Conservation (phyloP, 257 asterid species). For the Salvia rosmarinus region DNA sequence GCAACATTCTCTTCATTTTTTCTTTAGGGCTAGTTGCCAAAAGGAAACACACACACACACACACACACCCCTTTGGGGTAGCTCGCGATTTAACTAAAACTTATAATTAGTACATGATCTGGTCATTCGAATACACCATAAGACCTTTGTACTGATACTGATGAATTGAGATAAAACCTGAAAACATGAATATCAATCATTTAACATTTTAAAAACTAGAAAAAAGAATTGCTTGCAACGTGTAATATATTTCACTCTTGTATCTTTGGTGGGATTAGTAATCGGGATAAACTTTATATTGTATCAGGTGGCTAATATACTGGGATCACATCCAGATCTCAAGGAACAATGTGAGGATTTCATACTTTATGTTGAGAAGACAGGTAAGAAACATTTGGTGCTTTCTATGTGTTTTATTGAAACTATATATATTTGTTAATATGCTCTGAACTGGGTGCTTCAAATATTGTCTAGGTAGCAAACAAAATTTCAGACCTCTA, state of each 20-base stretch:
- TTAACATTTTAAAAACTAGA: background rate
- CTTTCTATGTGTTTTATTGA: constrained; percentile 24
- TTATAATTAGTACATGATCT: background rate
- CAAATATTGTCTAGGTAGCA: constrained; percentile 39
- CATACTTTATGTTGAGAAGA: constrained; percentile 55
- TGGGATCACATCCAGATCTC: constrained; percentile 64
- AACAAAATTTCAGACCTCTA: constrained; percentile 43
- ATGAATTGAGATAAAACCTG: constrained; percentile 26
- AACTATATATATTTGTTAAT: constrained; percentile 18
- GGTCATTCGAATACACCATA: constrained; percentile 6
- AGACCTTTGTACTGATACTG: constrained; percentile 12
- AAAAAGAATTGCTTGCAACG: constrained; percentile 17
- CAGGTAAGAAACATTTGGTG: constrained; percentile 39
- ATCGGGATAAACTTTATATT: constrained; percentile 37
- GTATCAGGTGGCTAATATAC: constrained; percentile 59
- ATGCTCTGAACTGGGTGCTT: constrained; percentile 28
- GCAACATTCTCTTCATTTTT: too few species aligned
- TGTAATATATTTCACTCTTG: background rate
- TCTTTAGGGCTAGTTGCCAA: too few species aligned
- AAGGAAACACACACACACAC: too few species aligned
- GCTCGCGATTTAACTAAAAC: too few species aligned
- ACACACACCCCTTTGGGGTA: too few species aligned
- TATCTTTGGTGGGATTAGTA: constrained; percentile 17
- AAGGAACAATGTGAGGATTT: constrained; percentile 64
- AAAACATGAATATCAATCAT: background rate